Evolutionary conservation across 306 rosid genomes (phyloP), one percentile per base, ranked within the genome.

Genomic region (Luffa aegyptiaca): DNA sequence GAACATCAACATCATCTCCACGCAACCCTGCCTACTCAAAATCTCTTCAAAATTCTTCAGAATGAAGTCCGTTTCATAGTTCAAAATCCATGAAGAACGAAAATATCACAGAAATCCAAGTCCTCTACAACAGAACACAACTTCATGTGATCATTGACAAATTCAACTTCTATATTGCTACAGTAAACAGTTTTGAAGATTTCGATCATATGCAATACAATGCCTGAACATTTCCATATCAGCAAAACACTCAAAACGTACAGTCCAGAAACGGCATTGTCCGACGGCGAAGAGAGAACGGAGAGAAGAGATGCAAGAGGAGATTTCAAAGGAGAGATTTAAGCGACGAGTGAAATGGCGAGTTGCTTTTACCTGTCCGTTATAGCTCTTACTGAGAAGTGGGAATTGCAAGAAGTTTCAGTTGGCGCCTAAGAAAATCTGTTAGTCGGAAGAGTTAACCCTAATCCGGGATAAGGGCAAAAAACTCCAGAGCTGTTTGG

Each of bases 401-500:
- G 14, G 77, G 80, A 76, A 44, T 66, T 71, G 76, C 78, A 8
- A 79, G 12, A 57, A 78, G 87, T 49, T 75, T 16, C 82, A 84
- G 45, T 86, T 86, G 88, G 89, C 88, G 88, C 86, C 88, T 71
- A 51, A 49, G 78, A 65, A 61, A 68, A 55, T 58, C 80, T 41
- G 73, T 70, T 82, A 79, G 76, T 82, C 81, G 78, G 82, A 51
- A 78, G 81, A 37, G 79, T 66, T 84, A 88, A 84, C 91, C 90
- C 94, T 88, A 88, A 86, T 86, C 91, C 92, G 82, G 90, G 85
- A 87, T 88, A 88, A 84, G 87, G 81, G 62, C 53, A 18, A 52
- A 77, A 83, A 46, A 35, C 62, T 55, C 61, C 80, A 44, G 35
- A 77, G 65, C 59, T 83, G 88, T 86, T 86, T 81, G 88, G 88